Evolutionary conservation across 116 monocot species (phyloP).

Genomic region (Iris pallida): DNA sequence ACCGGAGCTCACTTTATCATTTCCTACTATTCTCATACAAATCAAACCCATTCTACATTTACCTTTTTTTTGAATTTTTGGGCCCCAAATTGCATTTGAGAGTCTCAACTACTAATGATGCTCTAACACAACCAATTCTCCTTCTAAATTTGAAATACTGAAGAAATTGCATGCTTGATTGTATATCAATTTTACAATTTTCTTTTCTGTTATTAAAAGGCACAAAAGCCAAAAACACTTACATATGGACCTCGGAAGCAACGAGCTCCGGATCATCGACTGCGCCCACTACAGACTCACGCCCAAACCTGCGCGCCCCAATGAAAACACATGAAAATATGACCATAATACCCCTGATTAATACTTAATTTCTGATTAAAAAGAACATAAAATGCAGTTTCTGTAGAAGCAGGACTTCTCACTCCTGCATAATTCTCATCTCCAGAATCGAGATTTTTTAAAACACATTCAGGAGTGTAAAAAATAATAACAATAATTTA

Average conservation of each 20-base stretch:
- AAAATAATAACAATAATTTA: too few relatives aligned
- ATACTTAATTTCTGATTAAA: not conserved
- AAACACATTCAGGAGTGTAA: too few relatives aligned
- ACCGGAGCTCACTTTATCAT: too few relatives aligned
- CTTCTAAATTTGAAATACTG: not conserved
- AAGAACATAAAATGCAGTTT: not conserved
- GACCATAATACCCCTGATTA: not conserved
- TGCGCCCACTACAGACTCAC: constrained; percentile 21
- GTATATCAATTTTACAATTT: not conserved
- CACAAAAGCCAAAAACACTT: constrained; percentile 10
- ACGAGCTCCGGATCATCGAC: constrained; percentile 58
- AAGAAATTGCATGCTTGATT: not conserved
- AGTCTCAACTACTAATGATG: too few relatives aligned
- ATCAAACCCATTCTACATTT: too few relatives aligned
- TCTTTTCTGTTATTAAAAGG: not conserved
- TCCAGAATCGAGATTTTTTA: too few relatives aligned
- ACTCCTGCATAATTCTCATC: not conserved
- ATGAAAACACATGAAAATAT: not conserved
- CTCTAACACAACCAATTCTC: not conserved
- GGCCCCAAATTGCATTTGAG: too few relatives aligned
- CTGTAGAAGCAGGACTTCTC: not conserved
- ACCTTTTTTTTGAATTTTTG: too few relatives aligned
- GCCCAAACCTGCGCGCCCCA: constrained; percentile 6
- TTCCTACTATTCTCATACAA: too few relatives aligned
- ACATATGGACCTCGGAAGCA: constrained; percentile 38